phyloP scores from a whole-genome alignment of 495 filamentous ascomycete species.

The Clavariopsis aquatica region DNA sequence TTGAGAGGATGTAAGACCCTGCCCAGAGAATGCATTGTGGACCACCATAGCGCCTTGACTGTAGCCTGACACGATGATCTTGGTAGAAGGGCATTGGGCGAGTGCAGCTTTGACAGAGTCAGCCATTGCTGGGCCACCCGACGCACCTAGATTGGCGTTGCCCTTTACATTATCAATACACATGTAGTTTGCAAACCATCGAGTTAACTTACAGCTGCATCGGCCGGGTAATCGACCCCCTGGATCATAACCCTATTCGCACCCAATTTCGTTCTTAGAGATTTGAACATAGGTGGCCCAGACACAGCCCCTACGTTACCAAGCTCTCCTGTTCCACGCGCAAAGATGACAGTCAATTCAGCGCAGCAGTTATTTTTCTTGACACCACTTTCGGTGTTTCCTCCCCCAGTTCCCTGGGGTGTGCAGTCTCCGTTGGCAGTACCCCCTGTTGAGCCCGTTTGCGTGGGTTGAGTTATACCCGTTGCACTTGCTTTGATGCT shows the following conservation, averaged over 20 bases:
- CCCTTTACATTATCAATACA: neutral
- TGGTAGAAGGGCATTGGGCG: constrained; percentile 12
- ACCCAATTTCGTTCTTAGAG: constrained; percentile 46
- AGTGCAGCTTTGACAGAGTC: neutral
- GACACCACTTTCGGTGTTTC: constrained; percentile 16
- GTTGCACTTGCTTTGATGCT: constrained; percentile 1
- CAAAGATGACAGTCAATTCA: constrained; percentile 58
- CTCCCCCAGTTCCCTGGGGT: constrained; percentile 3
- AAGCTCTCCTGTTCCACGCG: constrained; percentile 58
- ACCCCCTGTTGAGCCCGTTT: neutral
- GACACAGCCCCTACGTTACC: constrained; percentile 62
- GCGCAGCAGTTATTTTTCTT: constrained; percentile 22
- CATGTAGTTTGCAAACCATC: neutral
- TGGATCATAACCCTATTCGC: constrained; percentile 53
- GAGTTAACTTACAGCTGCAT: constrained; percentile 38
- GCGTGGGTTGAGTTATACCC: neutral
- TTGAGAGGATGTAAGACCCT: constrained; percentile 3
- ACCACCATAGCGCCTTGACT: constrained; percentile 23
- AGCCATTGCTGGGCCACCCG: constrained; percentile 9
- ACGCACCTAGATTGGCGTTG: constrained; percentile 1
- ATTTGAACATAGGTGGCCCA: constrained; percentile 56
- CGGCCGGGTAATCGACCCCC: constrained; percentile 58
- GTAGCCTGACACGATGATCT: constrained; percentile 15
- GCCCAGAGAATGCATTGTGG: constrained; percentile 12
- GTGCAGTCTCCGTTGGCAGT: constrained; percentile 6